Conservation (phyloP, 2,329 filamentous ascomycete species). For the Diaporthe sp. region DNA sequence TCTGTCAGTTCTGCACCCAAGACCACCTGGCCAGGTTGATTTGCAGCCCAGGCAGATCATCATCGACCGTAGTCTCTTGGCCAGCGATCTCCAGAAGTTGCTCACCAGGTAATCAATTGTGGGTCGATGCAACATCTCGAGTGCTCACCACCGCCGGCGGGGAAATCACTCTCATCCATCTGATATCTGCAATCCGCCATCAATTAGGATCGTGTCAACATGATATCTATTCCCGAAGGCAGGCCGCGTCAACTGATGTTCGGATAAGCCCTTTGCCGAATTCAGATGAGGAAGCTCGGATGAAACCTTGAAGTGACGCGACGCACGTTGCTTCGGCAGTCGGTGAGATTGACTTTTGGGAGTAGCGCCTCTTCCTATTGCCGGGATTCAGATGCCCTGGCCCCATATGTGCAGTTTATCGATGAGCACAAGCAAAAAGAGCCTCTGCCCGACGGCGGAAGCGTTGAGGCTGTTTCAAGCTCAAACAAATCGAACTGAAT, state of each 20-base stretch:
- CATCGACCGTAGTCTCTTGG: constrained; percentile 18
- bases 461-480: background rate
- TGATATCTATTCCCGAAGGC: background rate
- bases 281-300: constrained; percentile 17
- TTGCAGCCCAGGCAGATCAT: constrained; percentile 21
- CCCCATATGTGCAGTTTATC: too few species aligned
- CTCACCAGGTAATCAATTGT: constrained; percentile 1
- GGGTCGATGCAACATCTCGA: background rate
- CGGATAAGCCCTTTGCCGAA: constrained; percentile 6
- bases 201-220: background rate
- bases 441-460: background rate
- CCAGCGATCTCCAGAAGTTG: background rate
- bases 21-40: background rate
- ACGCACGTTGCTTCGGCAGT: background rate
- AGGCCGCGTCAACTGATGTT: constrained; percentile 23
- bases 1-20: background rate
- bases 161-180: background rate
- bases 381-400: background rate
- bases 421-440: background rate
- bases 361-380: background rate
- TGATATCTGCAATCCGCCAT: background rate
- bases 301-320: constrained; percentile 10
- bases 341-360: background rate
- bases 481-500: background rate
- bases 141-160: background rate